Conservation (phyloP, 2,329 filamentous ascomycete genomes). For the Venturia oleaginea region DNA sequence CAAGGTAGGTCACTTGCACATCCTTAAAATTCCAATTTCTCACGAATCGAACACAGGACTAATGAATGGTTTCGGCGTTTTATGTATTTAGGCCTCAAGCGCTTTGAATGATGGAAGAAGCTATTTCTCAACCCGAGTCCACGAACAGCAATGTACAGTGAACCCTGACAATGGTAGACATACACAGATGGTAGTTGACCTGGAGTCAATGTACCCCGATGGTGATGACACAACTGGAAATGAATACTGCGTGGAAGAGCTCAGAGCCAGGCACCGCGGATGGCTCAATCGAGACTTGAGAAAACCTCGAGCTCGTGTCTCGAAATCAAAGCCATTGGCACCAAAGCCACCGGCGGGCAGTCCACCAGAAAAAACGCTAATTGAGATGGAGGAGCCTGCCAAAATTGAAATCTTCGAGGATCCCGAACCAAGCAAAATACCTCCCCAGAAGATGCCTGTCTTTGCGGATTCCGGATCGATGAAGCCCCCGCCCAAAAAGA, state of each 20-base stretch:
- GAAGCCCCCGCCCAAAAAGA: constrained; percentile 3
- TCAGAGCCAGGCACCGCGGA: constrained; percentile 70
- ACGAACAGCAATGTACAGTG: constrained; percentile 62
- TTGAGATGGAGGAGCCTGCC: background rate
- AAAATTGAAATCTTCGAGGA: background rate
- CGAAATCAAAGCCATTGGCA: background rate
- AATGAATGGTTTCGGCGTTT: constrained; percentile 55
- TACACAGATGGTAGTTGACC: constrained; percentile 79
- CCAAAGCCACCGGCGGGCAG: background rate
- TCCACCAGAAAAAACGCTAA: background rate
- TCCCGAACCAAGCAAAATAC: background rate
- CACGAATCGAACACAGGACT: constrained; percentile 87
- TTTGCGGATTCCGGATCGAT: background rate
- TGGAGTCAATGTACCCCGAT: constrained; percentile 77
- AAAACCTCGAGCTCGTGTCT: background rate
- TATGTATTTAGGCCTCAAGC: constrained; percentile 45
- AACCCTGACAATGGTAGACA: constrained; percentile 75
- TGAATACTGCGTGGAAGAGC: constrained; percentile 85
- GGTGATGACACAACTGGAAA: constrained; percentile 55
- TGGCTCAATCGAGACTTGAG: constrained; percentile 49
- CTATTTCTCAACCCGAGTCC: constrained; percentile 36
- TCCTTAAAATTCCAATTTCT: constrained; percentile 34
- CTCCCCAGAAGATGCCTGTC: background rate
- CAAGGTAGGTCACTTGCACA: constrained; percentile 60
- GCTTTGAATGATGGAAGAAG: constrained; percentile 23